Base-by-base conservation (phyloP, 202 grass and related monocot species). In the Setaria viridis region DNA sequence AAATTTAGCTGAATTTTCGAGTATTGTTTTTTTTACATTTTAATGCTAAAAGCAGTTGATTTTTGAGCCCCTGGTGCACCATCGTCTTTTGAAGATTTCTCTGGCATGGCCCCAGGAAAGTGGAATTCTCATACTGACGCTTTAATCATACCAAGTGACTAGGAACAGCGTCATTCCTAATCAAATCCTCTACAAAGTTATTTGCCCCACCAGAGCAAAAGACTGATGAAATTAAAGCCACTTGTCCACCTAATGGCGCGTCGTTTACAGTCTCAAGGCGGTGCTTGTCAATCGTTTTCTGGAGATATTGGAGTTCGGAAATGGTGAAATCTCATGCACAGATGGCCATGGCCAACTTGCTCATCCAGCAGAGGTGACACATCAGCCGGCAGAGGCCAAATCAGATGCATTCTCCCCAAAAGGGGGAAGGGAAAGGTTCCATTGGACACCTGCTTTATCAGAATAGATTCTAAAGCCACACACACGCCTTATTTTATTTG, bases 401-500 rank as follows among this genome's bases (percentile, higher is more conserved):
- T 73, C 42, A 72, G 66, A 88, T 5, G 32, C 77, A 62, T 68
- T 78, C 82, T 91, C 58, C 62, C 60, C 32, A 1, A 77, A 87
- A 85, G 16, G 70, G 85, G 5, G 25, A 80, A 73, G 68, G 12
- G 1, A 9, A 32, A 85, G 33, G 66, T 20, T 66, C 77, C 77
- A 51, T 60, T 67, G 42, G 39, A 33, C 74, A 79, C 49, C 39
- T 49, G 54, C 81, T 21, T 77, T 29, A 49, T 20, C 43, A 80
- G 82, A 88, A 91, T 39, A 91, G 58, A 85, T 88, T 78, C 85
- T 85, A 85, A 91, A 55, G n/a, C 5, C 49, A 34, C 37, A 41
- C 37, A 66, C 57, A 20, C 62, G 54, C 16, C 76, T 81, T 85
- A 21, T 76, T 81, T 62, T 62, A 65, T 80, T 50, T 20, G 76